These are phyloP conservation scores for Gorgonomyces haynaldii DNA, from an alignment of 192 early-diverging fungal genomes.

Conservation along the genomic window DNA sequence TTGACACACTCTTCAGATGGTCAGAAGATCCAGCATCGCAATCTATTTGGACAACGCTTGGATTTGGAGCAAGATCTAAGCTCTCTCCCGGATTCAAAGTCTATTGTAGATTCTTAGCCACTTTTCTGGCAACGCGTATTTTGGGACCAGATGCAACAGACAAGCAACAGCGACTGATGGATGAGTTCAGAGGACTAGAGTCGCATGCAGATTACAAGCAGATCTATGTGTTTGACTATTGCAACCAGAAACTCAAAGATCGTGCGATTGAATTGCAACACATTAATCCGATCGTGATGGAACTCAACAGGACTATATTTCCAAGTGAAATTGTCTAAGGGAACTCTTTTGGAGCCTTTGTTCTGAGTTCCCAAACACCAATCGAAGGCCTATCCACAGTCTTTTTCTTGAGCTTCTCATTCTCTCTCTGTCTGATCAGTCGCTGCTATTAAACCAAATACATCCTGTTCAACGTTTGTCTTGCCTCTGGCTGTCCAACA, in stretches of 20 bases:
- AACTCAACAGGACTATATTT: too few relatives aligned
- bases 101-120: constrained; percentile 2
- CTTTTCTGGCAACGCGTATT: background rate
- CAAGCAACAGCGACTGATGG: too few relatives aligned
- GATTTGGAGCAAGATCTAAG: background rate
- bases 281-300: too few relatives aligned
- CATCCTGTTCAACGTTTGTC: constrained; percentile 18
- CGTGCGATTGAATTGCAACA: too few relatives aligned
- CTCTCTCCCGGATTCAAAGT: background rate
- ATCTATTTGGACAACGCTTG: constrained; percentile 3
- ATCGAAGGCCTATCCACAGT: background rate
- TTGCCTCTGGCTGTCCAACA: constrained; percentile 29
- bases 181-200: too few relatives aligned
- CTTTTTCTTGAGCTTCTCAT: background rate
- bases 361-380: background rate
- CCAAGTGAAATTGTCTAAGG: too few relatives aligned
- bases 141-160: background rate
- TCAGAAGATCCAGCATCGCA: background rate
- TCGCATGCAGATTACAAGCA: too few relatives aligned
- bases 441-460: constrained; percentile 1
- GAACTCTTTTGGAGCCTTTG: too few relatives aligned
- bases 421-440: background rate
- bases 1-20: constrained; percentile 7
- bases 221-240: too few relatives aligned
- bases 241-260: too few relatives aligned